These are phyloP conservation scores for Simplicillium aogashimaense DNA, from an alignment of 2,329 filamentous ascomycete species.

Conservation along the genomic window DNA sequence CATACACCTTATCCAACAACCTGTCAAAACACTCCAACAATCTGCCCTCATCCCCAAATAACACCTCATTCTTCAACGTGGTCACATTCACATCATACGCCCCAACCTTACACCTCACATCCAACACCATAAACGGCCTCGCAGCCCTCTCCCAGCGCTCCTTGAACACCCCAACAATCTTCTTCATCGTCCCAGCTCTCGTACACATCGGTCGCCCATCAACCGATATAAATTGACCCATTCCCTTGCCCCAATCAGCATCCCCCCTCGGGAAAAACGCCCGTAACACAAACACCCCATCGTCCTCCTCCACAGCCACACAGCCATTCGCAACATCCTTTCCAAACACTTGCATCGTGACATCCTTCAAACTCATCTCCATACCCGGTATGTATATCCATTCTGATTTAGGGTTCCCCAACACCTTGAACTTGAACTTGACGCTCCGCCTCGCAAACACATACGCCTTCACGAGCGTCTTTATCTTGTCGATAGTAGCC, in stretches of 20 bases:
- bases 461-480: slow-evolving; percentile 51
- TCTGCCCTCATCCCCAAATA: slow-evolving; percentile 48
- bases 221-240: slow-evolving; percentile 55
- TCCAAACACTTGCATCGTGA: slow-evolving; percentile 53
- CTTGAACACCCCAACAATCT: slow-evolving; percentile 44
- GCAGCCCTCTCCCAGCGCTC: slow-evolving; percentile 18
- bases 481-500: slow-evolving; percentile 48
- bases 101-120: slow-evolving; percentile 49
- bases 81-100: slow-evolving; percentile 67
- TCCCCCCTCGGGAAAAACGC: slow-evolving; percentile 47
- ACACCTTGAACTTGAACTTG: slow-evolving; percentile 49
- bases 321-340: slow-evolving; percentile 18
- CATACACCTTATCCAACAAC: slow-evolving; percentile 32
- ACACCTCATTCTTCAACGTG: slow-evolving; percentile 60
- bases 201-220: slow-evolving; percentile 56
- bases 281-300: slow-evolving; percentile 30
- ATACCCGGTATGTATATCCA: slow-evolving; percentile 55
- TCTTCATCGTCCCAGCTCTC: slow-evolving; percentile 46
- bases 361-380: slow-evolving; percentile 41
- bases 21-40: slow-evolving; percentile 35
- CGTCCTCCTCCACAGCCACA: slow-evolving; percentile 1
- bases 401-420: slow-evolving; percentile 37
- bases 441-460: slow-evolving; percentile 55
- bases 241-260: slow-evolving; percentile 31
- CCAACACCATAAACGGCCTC: slow-evolving; percentile 53